Evolutionary conservation across 225 moss, liverwort and hornwort genomes (phyloP).

Genomic region (Pseudoscleropodium purum): DNA sequence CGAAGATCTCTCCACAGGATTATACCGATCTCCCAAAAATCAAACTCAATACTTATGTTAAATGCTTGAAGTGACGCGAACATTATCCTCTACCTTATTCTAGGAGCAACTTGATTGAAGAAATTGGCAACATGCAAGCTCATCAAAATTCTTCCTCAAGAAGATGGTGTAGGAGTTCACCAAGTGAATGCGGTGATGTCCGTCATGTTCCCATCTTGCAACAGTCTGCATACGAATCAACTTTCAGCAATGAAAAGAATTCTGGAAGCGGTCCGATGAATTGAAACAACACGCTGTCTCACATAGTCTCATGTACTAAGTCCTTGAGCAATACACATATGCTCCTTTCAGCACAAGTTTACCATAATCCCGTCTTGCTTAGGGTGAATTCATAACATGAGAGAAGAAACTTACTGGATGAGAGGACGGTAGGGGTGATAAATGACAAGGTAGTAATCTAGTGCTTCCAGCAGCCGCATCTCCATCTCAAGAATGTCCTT

Average conservation of each 20-base stretch:
- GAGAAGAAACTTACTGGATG: conserved; percentile 51
- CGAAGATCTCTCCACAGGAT: not conserved
- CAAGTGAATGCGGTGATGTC: conserved; percentile 68
- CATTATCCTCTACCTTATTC: not conserved
- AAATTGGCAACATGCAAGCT: not conserved
- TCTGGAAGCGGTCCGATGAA: not conserved
- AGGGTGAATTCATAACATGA: not conserved
- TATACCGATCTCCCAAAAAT: not conserved
- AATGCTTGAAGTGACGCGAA: not conserved
- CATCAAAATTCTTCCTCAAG: not conserved
- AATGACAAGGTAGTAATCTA: conserved; percentile 92
- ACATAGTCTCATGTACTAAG: not conserved
- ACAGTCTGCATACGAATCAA: conserved; percentile 41
- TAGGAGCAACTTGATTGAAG: not conserved
- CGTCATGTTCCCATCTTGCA: conserved; percentile 79
- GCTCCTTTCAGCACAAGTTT: not conserved
- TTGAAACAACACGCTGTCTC: not conserved
- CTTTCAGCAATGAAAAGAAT: not conserved
- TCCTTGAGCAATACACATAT: not conserved
- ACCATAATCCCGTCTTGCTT: not conserved
- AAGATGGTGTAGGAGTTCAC: conserved; percentile 23
- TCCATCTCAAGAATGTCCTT: conserved; percentile 99
- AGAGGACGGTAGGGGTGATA: conserved; percentile 97
- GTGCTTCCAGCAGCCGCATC: conserved; percentile 90
- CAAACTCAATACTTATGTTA: not conserved